Evolutionary conservation across 441 rosid genomes (phyloP).

Genomic region (Pelargonium cotyledonis): DNA sequence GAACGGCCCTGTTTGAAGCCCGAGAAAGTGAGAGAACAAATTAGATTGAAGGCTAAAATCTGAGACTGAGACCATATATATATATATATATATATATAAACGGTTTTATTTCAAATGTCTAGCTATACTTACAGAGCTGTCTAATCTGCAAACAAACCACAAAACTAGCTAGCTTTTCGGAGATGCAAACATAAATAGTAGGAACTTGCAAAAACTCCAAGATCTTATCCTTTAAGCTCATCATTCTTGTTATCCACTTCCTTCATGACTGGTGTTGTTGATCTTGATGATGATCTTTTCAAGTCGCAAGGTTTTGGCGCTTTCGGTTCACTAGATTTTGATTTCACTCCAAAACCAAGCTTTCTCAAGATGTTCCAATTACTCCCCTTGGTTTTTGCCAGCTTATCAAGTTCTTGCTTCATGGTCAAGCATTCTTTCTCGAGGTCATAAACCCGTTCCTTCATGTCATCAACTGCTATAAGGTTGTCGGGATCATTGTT

Average conservation of each 20-base stretch:
- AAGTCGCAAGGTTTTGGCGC: constrained; percentile 19
- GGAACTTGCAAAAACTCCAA: not conserved
- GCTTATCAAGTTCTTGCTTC: constrained; percentile 70
- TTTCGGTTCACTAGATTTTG: constrained; percentile 29
- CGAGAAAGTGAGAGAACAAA: no score
- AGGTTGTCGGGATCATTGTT: constrained; percentile 17
- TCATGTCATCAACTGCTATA: constrained; percentile 46
- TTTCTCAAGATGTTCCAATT: constrained; percentile 47
- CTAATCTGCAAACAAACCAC: constrained; percentile 12
- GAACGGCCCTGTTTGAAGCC: no score
- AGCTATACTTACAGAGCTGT: constrained; percentile 16
- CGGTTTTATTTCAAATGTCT: constrained; percentile 1
- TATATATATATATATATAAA: no score
- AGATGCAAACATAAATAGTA: not conserved
- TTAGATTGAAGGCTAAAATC: no score
- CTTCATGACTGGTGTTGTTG: constrained; percentile 24
- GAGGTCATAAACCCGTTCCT: constrained; percentile 58
- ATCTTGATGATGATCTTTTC: constrained; percentile 23
- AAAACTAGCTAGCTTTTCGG: constrained; percentile 6
- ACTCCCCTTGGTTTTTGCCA: constrained; percentile 56
- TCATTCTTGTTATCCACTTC: constrained; percentile 24
- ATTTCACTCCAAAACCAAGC: constrained; percentile 40
- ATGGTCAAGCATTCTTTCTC: constrained; percentile 74
- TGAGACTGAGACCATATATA: not conserved
- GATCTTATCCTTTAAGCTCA: constrained; percentile 14